Evolutionary conservation across 2,329 filamentous ascomycete species (phyloP), one percentile per base, ranked within the genome.

Genomic region (Aureobasidium sp.): DNA sequence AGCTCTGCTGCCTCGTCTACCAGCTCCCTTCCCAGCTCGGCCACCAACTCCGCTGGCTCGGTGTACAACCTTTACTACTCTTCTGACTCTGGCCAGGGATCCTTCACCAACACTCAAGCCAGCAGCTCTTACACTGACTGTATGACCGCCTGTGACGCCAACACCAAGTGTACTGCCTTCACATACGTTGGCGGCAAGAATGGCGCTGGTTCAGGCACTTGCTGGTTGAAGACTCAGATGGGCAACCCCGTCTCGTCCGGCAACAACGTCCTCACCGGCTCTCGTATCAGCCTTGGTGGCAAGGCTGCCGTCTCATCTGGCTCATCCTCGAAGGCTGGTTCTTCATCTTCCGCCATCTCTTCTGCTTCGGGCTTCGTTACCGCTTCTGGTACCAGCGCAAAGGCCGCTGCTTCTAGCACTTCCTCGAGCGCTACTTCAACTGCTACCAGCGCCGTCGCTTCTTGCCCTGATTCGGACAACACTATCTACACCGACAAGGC

Each of bases 381-480:
- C n/a, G 58, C 64, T 37, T 45, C 62, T 15, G 53, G 53, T 7
- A 23, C n/a, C 40, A 58, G 42, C 23, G 55, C 42, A 7, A 29
- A 49, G 25, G 37, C 38, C 10, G 43, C 38, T 21, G 49, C 40
- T n/a, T 51, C 61, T 19, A 53, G 29, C 40, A 58, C 61, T 31
- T 31, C 47, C 23, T 37, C 38, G 2, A 33, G 33, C 10, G 42
- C 54, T 21, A 53, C 63, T 21, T 21, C 61, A 13, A 62, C 64
- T 19, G 58, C 62, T 42, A 61, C 50, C 35, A 42, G 59, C n/a
- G 61, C 64, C 17, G 57, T 60, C 8, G 57, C 63, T 19, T 46
- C 63, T 21, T 68, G 66, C 60, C 65, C 66, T 2, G 57, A 51
- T 1, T 62, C 64, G 2, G 61, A 68, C 62, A 60, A 61, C 40